Conservation (phyloP, 139 green algal species). For the Asterochloris erici region DNA sequence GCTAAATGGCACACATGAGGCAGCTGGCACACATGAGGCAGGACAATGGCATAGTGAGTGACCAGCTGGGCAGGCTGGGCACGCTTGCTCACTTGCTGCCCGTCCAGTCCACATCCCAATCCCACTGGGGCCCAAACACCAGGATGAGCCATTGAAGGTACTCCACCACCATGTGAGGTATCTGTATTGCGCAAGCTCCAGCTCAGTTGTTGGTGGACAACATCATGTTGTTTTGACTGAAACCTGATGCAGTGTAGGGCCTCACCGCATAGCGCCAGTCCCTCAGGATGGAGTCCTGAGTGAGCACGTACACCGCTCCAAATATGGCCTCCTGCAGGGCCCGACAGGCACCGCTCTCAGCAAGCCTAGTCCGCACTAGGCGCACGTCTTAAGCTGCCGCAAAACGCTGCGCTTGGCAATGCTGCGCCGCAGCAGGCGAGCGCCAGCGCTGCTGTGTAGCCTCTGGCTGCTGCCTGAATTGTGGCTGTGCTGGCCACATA, state of each 20-base stretch:
- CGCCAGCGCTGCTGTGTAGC: neutral
- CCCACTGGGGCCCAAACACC: conserved; percentile 13
- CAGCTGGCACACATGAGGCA: too few species aligned
- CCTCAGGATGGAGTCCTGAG: too few species aligned
- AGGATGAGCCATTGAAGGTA: conserved; percentile 13
- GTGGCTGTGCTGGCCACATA: neutral
- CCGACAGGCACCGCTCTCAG: neutral
- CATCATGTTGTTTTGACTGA: too few species aligned
- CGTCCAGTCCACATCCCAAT: conserved; percentile 12
- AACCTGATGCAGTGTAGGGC: too few species aligned
- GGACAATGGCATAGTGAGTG: too few species aligned
- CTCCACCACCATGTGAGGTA: conserved; percentile 7
- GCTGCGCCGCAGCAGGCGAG: neutral
- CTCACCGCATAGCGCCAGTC: too few species aligned
- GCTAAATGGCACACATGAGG: too few species aligned
- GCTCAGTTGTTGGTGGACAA: neutral
- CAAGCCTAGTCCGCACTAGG: too few species aligned
- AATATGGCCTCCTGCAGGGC: conserved; percentile 5
- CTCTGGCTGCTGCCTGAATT: neutral
- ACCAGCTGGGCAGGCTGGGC: too few species aligned
- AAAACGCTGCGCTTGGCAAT: neutral
- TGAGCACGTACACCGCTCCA: conserved; percentile 4
- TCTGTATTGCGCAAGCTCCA: neutral
- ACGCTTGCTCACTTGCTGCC: neutral
- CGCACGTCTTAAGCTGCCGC: too few species aligned